These are phyloP conservation scores for Cryptococcus wingfieldii DNA, from an alignment of 1,284 basidiomycete species.

Conservation along the genomic window DNA sequence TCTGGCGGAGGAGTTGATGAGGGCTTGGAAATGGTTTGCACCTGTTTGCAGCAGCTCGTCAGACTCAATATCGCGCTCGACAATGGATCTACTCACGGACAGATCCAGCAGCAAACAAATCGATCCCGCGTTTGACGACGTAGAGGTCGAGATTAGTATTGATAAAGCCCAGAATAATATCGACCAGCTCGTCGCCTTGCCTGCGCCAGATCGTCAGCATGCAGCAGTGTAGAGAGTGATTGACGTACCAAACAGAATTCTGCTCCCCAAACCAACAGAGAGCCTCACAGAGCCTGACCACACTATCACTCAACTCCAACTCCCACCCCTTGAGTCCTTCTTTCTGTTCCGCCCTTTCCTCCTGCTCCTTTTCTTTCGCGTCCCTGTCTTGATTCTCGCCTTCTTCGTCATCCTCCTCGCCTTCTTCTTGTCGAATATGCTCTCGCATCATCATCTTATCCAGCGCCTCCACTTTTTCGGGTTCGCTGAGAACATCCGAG, in stretches of 20 bases:
- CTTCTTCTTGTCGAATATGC: not conserved
- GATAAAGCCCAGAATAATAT: slow-evolving; percentile 20
- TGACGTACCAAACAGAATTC: slow-evolving; percentile 25
- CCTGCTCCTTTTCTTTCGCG: not conserved
- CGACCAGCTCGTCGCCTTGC: slow-evolving; percentile 25
- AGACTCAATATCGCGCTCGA: not conserved
- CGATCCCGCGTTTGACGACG: slow-evolving; percentile 18
- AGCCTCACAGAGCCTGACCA: slow-evolving; percentile 21
- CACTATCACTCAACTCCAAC: slow-evolving; percentile 17
- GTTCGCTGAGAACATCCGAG: not conserved
- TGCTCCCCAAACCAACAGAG: slow-evolving; percentile 20
- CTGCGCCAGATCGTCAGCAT: slow-evolving; percentile 9
- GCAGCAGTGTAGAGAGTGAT: not conserved
- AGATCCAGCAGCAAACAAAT: slow-evolving; percentile 30
- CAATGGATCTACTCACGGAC: slow-evolving; percentile 22
- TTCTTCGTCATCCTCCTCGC: not conserved
- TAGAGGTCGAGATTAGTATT: not conserved
- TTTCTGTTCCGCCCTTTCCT: not conserved
- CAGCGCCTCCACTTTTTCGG: not conserved
- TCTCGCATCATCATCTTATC: not conserved
- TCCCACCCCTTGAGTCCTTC: slow-evolving; percentile 1
- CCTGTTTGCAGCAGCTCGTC: not conserved
- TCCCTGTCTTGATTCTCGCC: not conserved
- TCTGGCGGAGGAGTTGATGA: slow-evolving; percentile 16
- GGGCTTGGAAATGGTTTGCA: slow-evolving; percentile 20